Evolutionary conservation across 176 grass and related monocot genomes (phyloP), one percentile per base, ranked within the genome.

Genomic region (Canna indica): DNA sequence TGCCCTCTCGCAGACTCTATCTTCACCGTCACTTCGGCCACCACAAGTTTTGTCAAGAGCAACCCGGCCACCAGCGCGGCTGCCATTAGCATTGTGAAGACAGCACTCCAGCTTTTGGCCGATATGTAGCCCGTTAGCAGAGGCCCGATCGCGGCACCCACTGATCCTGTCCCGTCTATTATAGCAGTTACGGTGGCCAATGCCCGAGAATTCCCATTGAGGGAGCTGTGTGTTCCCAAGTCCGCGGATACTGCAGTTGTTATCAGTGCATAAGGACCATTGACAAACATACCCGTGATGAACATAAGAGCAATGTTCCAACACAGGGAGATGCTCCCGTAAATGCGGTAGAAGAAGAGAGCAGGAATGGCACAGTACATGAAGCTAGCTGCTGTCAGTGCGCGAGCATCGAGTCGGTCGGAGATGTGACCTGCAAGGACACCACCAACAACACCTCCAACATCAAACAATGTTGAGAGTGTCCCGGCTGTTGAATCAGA

Each of bases 301-400:
- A 70, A 50, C 68, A 70, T 70, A 28, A 70, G 68, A 20, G 28
- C 45, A 31, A 47, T 50, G 45, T 70, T 70, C 68, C 68, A 70
- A 7, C 17, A 70, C 15, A 70, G 14, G 27, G 68, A 70, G 68
- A 70, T 34, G 46, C 68, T 70, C 15, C 68, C 68, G 12, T 48
- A 70, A 3, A 70, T 48, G 15, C 68, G 68, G 14, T 70, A 70
- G 14, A 48, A 33, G 46, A 70, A 70, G 26, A 70, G 68, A 32
- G 68, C 45, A 18, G 68, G 68, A 32, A 70, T 70, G 68, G 68
- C 68, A 22, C 68, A 70, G 68, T 52, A 70, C 28, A 70, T 70
- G 41, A 70, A 70, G 27, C 45, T 50, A 20, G 68, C 68, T 17
- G 68, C 68, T 7, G 68, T 70, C 3, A 46, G 9, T 31, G 68